Evolutionary conservation across 2,329 filamentous ascomycete species (phyloP), one percentile per base, ranked within the genome.

Genomic region (Trichoderma sp.): DNA sequence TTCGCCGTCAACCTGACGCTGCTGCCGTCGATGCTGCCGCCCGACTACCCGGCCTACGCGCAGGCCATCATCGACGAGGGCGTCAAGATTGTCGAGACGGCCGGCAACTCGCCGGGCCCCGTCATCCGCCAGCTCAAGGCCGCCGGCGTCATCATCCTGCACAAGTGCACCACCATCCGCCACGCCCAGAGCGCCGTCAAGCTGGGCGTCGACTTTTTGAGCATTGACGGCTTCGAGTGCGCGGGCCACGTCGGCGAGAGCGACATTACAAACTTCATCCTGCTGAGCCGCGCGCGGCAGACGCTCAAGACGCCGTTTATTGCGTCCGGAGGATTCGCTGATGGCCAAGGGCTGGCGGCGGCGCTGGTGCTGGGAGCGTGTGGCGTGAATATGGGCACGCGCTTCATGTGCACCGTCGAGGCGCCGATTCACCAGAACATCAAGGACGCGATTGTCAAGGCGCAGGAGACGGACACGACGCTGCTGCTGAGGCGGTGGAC

Each of bases 181-280:
- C 96, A 99, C 79, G 96, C 96, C 24, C 88, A 93, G 79, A 94
- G 91, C 73, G 96, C 96, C 59, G 87, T 97, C 69, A 97, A 97
- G 81, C 89, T 98, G 49, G 96, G 96, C 72, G 96, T 97, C 5
- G 96, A 99, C 81, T 98, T 99, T 81, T 83, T 99, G 69, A 94
- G 91, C 73, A 98, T 99, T 75, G 96, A 99, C 78, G 96, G 96
- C 54, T 98, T 99, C 78, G 96, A 99, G 81, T 99, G 96, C 82
- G 96, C 94, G 54, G 96, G 86, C 73, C 92, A 96, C 83, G 92
- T 96, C 67, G 92, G 92, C 78, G 92, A 96, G 84, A 90, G 87
- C 70, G 93, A 96, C 80, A 94, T 96, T 74, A 94, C 92, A 70
- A 96, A 96, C 82, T 93, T 96, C 79, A 94, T 96, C 76, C 87